A percentile compares a stretch with the other conserved stretches of the same genome.
Conservation (phyloP, 2,329 filamentous ascomycete genomes). For the Coniochaeta ligniaria region DNA sequence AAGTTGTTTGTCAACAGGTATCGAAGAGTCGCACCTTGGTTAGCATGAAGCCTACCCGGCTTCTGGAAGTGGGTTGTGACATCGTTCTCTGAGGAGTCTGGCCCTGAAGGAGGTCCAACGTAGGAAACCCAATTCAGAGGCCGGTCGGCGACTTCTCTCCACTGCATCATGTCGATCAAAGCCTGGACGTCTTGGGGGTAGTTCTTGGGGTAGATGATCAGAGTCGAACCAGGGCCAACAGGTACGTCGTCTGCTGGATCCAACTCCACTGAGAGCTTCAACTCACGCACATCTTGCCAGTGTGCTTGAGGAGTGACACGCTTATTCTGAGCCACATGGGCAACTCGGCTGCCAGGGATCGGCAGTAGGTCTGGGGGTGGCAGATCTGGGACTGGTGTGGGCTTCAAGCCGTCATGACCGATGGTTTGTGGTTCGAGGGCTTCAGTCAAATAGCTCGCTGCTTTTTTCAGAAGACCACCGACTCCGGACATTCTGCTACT, state of each 20-base stretch:
- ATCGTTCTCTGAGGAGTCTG: slow-evolving; percentile 13
- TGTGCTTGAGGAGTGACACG: slow-evolving; percentile 70
- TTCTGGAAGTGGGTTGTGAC: slow-evolving; percentile 3
- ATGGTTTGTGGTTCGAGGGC: slow-evolving; percentile 21
- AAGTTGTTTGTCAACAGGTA: slow-evolving; percentile 73
- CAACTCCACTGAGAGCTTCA: slow-evolving; percentile 49
- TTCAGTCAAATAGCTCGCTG: slow-evolving; percentile 2
- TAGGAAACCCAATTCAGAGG: slow-evolving; percentile 39
- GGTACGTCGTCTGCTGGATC: slow-evolving; percentile 14
- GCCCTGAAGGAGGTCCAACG: neutral
- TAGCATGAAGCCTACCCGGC: slow-evolving; percentile 26
- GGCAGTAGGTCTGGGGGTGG: slow-evolving; percentile 37
- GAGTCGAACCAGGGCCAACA: slow-evolving; percentile 67
- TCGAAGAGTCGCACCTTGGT: slow-evolving; percentile 55
- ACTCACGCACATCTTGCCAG: slow-evolving; percentile 88
- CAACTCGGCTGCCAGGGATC: slow-evolving; percentile 48
- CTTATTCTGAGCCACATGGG: slow-evolving; percentile 56
- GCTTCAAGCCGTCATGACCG: slow-evolving; percentile 12
- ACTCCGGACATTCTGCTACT: neutral
- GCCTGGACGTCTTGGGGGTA: slow-evolving; percentile 71
- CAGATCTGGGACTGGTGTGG: slow-evolving; percentile 5
- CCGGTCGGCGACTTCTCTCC: slow-evolving; percentile 65
- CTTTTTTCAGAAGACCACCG: neutral
- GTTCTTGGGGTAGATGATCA: slow-evolving; percentile 83
- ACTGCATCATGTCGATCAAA: slow-evolving; percentile 72